These are phyloP conservation scores for Aspergillus terreus DNA, from an alignment of 2,329 filamentous ascomycete species.

Conservation along the genomic window DNA sequence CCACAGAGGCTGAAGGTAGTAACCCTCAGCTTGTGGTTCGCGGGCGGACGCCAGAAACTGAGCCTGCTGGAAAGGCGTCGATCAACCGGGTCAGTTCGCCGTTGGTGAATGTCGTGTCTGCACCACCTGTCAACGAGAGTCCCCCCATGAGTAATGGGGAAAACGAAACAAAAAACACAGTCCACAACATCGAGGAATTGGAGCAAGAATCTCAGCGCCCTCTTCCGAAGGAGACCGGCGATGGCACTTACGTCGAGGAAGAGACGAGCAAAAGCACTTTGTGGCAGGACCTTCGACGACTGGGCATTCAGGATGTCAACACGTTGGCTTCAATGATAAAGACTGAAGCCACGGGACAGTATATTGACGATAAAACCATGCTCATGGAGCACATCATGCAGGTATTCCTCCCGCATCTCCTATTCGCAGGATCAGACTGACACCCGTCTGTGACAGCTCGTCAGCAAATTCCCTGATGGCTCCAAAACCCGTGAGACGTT, in stretches of 20 bases:
- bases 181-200: slow-evolving; percentile 44
- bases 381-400: slow-evolving; percentile 70
- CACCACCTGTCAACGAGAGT: background rate
- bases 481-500: slow-evolving; percentile 61
- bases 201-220: slow-evolving; percentile 56
- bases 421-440: background rate
- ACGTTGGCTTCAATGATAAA: slow-evolving; percentile 62
- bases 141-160: background rate
- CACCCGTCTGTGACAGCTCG: slow-evolving; percentile 45
- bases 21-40: background rate
- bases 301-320: slow-evolving; percentile 57
- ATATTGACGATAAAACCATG: slow-evolving; percentile 72
- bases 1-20: background rate
- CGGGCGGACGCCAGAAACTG: background rate
- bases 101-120: background rate
- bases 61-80: background rate
- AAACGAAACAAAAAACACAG: background rate
- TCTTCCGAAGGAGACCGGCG: slow-evolving; percentile 59
- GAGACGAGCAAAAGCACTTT: slow-evolving; percentile 46
- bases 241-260: slow-evolving; percentile 57
- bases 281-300: slow-evolving; percentile 54
- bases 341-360: slow-evolving; percentile 60
- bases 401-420: slow-evolving; percentile 21
- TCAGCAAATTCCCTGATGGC: slow-evolving; percentile 59
- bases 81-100: background rate